A percentile compares a stretch with the other conserved stretches of the same genome.
Conservation (phyloP, 495 filamentous ascomycete species). For the Elaphomyces granulatus region DNA sequence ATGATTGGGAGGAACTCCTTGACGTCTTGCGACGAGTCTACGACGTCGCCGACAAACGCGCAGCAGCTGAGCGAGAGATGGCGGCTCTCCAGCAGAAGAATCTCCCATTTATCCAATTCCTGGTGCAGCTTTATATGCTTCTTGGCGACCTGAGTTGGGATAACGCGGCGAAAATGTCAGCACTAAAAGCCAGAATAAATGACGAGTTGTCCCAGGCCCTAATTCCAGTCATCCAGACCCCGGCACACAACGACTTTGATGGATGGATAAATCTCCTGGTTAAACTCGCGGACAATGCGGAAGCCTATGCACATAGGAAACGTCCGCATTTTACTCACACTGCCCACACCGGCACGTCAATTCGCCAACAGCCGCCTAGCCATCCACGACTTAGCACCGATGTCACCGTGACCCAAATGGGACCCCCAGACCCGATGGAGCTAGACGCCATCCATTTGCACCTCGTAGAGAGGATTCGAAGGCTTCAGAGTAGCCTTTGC, state of each 20-base stretch:
- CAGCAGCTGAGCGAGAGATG: not conserved
- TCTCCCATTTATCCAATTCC: not conserved
- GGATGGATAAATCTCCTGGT: not conserved
- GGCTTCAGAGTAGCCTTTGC: not conserved
- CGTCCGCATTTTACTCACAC: not conserved
- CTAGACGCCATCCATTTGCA: not conserved
- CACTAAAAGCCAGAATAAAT: not conserved
- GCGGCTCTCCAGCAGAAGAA: too few species aligned
- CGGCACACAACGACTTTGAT: not conserved
- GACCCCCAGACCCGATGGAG: not conserved
- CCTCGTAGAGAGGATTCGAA: not conserved
- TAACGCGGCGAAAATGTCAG: not conserved
- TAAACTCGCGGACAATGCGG: not conserved
- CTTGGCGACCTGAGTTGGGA: not conserved
- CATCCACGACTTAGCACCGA: too few species aligned
- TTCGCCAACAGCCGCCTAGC: too few species aligned
- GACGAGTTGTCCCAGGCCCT: not conserved
- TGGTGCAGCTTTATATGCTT: not conserved
- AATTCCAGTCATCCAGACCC: not conserved
- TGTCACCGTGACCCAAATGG: too few species aligned
- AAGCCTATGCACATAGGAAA: not conserved
- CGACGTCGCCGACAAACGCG: not conserved
- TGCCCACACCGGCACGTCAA: not conserved
- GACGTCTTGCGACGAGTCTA: not conserved
- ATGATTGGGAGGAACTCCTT: not conserved